Conservation (phyloP, 148 eudicot species). For the Selenicereus undatus region DNA sequence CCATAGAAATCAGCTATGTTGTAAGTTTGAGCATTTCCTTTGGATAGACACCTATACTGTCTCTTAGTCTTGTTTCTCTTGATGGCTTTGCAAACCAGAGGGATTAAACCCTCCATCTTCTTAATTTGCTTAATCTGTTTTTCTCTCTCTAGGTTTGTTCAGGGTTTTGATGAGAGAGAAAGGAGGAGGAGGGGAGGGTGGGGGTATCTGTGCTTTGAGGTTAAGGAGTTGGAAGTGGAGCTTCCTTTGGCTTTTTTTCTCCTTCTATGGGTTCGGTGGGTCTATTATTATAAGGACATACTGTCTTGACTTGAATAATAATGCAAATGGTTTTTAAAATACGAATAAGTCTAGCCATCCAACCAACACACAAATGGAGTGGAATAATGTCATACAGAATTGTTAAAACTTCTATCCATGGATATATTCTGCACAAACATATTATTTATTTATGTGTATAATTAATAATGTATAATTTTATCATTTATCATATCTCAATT, state of each 20-base stretch:
- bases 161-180: background rate
- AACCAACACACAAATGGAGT: background rate
- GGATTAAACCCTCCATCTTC: slow-evolving; percentile 52
- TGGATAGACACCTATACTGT: slow-evolving; percentile 36
- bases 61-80: slow-evolving; percentile 35
- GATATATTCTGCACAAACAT: background rate
- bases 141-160: background rate
- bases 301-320: slow-evolving; percentile 20
- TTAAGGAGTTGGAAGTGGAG: slow-evolving; percentile 13
- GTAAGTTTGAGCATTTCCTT: slow-evolving; percentile 24
- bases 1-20: slow-evolving; percentile 37
- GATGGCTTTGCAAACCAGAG: slow-evolving; percentile 34
- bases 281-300: slow-evolving; percentile 11
- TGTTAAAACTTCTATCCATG: background rate
- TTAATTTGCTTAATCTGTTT: background rate
- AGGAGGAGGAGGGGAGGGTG: background rate
- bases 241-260: slow-evolving; percentile 10
- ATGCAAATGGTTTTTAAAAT: slow-evolving; percentile 11
- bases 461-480: background rate
- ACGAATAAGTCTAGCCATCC: background rate
- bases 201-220: slow-evolving; percentile 5
- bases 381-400: background rate
- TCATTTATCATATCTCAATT: background rate
- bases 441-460: too few species aligned
- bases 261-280: slow-evolving; percentile 20